Conservation (phyloP, 495 filamentous ascomycete genomes). For the Darksidea phi region DNA sequence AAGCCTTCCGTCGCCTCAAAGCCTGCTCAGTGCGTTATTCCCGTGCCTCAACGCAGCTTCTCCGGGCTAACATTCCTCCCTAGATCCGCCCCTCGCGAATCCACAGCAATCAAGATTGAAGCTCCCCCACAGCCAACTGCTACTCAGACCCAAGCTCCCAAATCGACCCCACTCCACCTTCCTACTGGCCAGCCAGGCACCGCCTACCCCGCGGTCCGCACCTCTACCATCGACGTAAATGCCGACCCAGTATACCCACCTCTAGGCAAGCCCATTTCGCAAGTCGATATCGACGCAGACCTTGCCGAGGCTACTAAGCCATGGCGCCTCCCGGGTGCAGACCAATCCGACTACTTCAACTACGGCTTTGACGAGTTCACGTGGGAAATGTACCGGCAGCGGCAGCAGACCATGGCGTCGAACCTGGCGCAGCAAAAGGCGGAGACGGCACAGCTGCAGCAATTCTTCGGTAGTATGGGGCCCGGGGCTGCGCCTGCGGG, state of each 20-base stretch:
- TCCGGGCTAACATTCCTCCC: no score
- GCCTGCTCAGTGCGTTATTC: slow-evolving; percentile 52
- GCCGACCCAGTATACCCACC: slow-evolving; percentile 60
- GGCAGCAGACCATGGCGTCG: slow-evolving; percentile 73
- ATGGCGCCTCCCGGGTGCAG: slow-evolving; percentile 93
- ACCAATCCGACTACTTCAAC: slow-evolving; percentile 97
- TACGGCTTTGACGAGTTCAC: slow-evolving; percentile 99
- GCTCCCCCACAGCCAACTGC: slow-evolving; percentile 18
- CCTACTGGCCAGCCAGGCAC: slow-evolving; percentile 50
- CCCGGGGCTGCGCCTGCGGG: slow-evolving; percentile 55
- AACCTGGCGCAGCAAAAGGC: slow-evolving; percentile 76
- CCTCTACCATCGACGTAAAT: slow-evolving; percentile 79
- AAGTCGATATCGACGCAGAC: slow-evolving; percentile 73
- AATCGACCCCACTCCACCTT: slow-evolving; percentile 23
- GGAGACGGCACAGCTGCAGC: slow-evolving; percentile 85
- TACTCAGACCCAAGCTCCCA: slow-evolving; percentile 1
- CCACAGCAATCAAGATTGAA: slow-evolving; percentile 33
- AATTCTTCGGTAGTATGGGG: slow-evolving; percentile 70
- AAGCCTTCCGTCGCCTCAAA: slow-evolving; percentile 63
- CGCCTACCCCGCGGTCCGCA: slow-evolving; percentile 64
- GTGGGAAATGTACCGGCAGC: slow-evolving; percentile 90
- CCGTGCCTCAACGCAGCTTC: neutral
- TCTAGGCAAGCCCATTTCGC: slow-evolving; percentile 49
- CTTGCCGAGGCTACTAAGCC: slow-evolving; percentile 84
- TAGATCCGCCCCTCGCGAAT: slow-evolving; percentile 15